These are phyloP conservation scores for Thelonectria olida DNA, from an alignment of 2,329 filamentous ascomycete genomes.

Conservation along the genomic window DNA sequence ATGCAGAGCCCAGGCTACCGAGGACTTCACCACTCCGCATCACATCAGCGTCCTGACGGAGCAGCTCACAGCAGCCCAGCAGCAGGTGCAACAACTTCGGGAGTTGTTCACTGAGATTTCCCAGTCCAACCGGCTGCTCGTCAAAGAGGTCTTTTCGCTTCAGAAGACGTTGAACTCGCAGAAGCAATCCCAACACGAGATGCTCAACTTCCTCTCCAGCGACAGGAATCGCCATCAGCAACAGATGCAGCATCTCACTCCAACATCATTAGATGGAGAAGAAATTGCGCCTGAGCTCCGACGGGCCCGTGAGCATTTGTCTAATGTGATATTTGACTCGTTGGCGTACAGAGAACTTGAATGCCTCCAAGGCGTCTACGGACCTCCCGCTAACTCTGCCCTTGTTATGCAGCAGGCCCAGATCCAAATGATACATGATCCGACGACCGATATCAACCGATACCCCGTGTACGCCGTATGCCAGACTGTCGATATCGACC, in stretches of 20 bases:
- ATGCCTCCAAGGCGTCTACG: constrained; percentile 63
- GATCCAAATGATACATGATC: constrained; percentile 61
- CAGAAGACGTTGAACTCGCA: constrained; percentile 69
- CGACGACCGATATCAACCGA: constrained; percentile 62
- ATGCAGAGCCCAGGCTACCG: constrained; percentile 73
- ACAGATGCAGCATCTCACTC: constrained; percentile 45
- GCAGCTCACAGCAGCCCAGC: constrained; percentile 87
- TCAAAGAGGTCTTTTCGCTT: constrained; percentile 68
- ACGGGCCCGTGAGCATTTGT: constrained; percentile 65
- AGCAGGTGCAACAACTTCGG: constrained; percentile 88
- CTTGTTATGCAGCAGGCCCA: constrained; percentile 51
- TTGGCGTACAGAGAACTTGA: constrained; percentile 65
- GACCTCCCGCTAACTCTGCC: constrained; percentile 63
- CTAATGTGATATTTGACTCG: constrained; percentile 60
- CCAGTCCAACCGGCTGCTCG: constrained; percentile 68
- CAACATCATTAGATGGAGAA: constrained; percentile 55
- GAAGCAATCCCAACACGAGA: constrained; percentile 65
- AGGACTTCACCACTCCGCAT: constrained; percentile 83
- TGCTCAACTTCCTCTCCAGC: constrained; percentile 63
- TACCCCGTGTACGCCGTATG: constrained; percentile 91
- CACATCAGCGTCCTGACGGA: constrained; percentile 91
- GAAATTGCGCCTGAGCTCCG: constrained; percentile 63
- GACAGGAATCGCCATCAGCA: constrained; percentile 48
- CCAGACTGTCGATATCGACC: constrained; percentile 90
- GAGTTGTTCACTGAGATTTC: constrained; percentile 84